phyloP scores from a whole-genome alignment of 2,329 filamentous ascomycete species.

The Epichloe uncinata region DNA sequence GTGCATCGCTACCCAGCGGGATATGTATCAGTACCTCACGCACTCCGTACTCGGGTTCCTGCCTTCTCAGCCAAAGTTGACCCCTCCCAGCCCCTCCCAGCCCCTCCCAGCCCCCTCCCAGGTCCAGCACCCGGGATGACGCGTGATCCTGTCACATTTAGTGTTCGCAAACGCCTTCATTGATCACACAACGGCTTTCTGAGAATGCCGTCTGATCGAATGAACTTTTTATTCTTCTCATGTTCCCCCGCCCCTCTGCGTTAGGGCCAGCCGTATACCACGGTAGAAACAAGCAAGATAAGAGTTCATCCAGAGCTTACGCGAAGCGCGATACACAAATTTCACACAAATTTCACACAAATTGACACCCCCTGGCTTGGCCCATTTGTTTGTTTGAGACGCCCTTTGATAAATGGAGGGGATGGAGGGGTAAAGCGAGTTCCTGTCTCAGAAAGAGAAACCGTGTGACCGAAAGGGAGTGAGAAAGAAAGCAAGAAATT shows the following conservation, averaged over 20 bases:
- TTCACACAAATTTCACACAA: too few species aligned
- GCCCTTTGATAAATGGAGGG: neutral
- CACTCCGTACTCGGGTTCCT: neutral
- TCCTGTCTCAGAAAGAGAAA: neutral
- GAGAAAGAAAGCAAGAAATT: too few species aligned
- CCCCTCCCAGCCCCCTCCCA: too few species aligned
- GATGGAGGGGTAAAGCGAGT: neutral
- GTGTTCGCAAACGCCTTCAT: neutral
- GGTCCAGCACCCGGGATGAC: neutral
- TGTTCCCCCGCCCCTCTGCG: too few species aligned
- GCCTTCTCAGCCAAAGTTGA: neutral
- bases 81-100: neutral
- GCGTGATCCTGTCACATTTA: neutral
- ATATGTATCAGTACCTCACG: slow-evolving; percentile 17
- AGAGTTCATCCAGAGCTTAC: neutral
- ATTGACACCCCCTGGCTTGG: neutral
- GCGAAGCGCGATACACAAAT: neutral
- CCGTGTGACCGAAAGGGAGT: neutral
- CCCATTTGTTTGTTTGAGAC: neutral
- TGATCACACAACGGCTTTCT: neutral
- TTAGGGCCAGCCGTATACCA: too few species aligned
- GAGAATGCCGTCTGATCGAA: too few species aligned
- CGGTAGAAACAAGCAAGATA: too few species aligned
- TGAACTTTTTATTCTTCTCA: too few species aligned
- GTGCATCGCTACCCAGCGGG: slow-evolving; percentile 24